Conservation (phyloP, 2,329 filamentous ascomycete genomes). For the Ceratocystis smalleyi region DNA sequence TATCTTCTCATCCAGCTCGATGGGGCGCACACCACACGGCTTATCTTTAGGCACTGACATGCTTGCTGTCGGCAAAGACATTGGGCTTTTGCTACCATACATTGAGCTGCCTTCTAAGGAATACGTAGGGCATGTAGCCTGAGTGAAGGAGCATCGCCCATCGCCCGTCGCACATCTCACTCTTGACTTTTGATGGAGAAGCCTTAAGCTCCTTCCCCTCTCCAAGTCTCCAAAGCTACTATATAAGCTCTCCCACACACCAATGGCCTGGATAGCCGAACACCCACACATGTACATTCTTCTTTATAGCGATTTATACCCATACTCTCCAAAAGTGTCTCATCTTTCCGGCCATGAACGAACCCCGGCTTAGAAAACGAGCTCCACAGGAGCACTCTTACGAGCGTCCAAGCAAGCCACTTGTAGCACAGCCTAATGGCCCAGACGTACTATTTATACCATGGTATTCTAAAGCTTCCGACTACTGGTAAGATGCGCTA, state of each 20-base stretch:
- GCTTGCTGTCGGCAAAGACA: background rate
- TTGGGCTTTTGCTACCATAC: background rate
- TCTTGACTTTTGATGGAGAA: background rate
- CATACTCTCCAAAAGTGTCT: background rate
- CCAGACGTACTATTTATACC: background rate
- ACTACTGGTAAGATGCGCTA: slow-evolving; percentile 11
- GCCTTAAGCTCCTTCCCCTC: background rate
- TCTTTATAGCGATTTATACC: background rate
- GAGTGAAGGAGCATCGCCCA: no score
- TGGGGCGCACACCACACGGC: background rate
- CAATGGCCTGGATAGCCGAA: background rate
- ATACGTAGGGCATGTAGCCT: no score
- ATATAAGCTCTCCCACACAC: background rate
- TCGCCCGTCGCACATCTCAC: background rate
- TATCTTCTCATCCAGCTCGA: background rate
- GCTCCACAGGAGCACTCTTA: slow-evolving; percentile 7
- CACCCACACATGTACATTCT: background rate
- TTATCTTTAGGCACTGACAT: background rate
- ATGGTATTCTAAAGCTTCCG: slow-evolving; percentile 7
- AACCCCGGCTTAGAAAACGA: background rate
- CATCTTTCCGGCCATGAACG: background rate
- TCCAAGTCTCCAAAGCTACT: background rate
- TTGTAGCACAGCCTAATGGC: background rate
- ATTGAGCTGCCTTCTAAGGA: background rate
- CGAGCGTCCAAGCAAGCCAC: background rate